Base-by-base conservation (phyloP, 345 rosid species). In the Linum tenue region DNA sequence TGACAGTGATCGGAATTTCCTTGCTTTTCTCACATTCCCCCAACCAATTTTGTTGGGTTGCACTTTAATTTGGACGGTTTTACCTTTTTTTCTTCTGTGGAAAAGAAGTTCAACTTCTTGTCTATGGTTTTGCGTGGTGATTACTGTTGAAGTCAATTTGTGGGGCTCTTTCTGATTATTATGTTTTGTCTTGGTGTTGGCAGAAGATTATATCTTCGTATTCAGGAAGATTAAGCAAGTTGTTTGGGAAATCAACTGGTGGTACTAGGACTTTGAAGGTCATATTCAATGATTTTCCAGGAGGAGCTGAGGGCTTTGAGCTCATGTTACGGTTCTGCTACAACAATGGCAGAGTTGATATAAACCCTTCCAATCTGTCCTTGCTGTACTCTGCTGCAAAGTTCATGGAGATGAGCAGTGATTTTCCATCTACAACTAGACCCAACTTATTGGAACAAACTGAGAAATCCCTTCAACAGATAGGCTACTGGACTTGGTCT, bases 231-330 rank as follows among this genome's bases (percentile, higher is more conserved):
- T 70, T 94, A 40, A 73, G 81, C 76, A 85, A 73, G 73, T 68
- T 90, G 59, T 78, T 86, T 65, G 83, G 91, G 37, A 85, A 81
- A 75, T 84, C 92, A 55, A 70, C 75, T 9, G 64, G 67, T 51
- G 63, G 78, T 39, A 48, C 69, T 59, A 71, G 81, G 55, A 74
- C 74, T 67, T 76, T 84, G 44, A 94, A 90, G 69, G 85, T 94
- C 64, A 77, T 94, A 71, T 88, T 94, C 59, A 79, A 84, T 66
- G 99, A 88, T 57, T 94, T 94, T 63, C 97, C 99, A 0, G 97
- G 96, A 41, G 97, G 97, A 37, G 64, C 89, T 0, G 85, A 79
- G 69, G 68, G 84, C 73, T 90, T 94, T 65, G 95, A 90, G 82
- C 84, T 88, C 59, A 56, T 88, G 7, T 83, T 84, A 39, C 80